These are phyloP conservation scores for Alternaria sp. DNA, from an alignment of 2,329 filamentous ascomycete species.

Conservation along the genomic window DNA sequence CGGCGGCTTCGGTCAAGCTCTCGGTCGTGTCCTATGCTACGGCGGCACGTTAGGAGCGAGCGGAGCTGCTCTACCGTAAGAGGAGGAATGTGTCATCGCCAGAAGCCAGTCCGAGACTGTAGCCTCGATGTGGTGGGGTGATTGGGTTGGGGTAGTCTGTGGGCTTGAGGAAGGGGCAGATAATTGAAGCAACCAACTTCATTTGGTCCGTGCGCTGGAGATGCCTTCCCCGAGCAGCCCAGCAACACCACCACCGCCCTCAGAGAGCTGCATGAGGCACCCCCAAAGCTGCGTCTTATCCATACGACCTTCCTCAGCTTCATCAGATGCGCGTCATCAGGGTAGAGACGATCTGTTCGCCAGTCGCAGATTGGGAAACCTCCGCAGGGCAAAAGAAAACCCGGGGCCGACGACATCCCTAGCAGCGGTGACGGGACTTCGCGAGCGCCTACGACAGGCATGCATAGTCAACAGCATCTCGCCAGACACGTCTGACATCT, in stretches of 20 bases:
- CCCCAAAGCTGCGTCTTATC: neutral
- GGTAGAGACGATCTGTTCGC: neutral
- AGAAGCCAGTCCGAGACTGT: neutral
- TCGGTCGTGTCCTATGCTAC: neutral
- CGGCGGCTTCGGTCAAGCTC: conserved; percentile 1
- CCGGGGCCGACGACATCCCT: neutral
- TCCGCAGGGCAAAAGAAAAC: neutral
- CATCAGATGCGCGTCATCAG: neutral
- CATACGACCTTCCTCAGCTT: neutral
- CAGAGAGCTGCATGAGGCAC: neutral
- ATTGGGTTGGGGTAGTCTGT: neutral
- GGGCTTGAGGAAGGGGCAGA: neutral
- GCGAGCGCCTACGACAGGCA: neutral
- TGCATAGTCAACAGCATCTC: neutral
- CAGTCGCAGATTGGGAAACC: neutral
- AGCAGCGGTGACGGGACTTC: neutral
- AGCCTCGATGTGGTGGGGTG: neutral
- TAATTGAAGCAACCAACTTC: neutral
- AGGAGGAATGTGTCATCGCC: no score
- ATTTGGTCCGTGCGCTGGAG: conserved; percentile 1
- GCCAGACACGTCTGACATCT: neutral
- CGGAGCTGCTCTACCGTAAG: neutral
- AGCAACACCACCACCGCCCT: neutral
- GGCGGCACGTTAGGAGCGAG: neutral
- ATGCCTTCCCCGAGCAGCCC: neutral